phyloP scores from a whole-genome alignment of 495 filamentous ascomycete species.

The Evernia prunastri region DNA sequence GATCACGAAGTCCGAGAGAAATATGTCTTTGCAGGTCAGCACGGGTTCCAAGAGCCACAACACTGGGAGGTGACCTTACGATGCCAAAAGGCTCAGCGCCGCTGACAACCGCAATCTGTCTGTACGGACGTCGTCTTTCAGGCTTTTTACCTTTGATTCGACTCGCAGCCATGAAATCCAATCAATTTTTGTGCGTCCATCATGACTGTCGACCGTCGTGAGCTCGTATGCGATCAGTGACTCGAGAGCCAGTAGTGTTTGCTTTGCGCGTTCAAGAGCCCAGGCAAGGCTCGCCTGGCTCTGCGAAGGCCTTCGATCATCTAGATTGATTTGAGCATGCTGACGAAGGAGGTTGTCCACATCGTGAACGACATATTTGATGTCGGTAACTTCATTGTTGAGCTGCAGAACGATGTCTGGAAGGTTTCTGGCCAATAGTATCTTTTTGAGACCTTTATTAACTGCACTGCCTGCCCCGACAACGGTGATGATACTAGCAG shows the following conservation, averaged over 20 bases:
- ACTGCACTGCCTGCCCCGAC: constrained; percentile 8
- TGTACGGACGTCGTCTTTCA: constrained; percentile 4
- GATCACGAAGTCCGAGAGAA: background rate
- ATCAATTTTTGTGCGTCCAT: constrained; percentile 6
- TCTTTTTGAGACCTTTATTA: constrained; percentile 8
- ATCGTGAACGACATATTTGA: constrained; percentile 11
- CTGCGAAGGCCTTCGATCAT: background rate
- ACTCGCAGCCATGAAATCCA: constrained; percentile 10
- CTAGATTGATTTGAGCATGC: background rate
- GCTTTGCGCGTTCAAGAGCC: constrained; percentile 4
- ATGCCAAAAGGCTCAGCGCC: background rate
- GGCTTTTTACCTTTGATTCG: background rate
- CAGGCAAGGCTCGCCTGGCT: background rate
- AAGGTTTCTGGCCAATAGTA: background rate
- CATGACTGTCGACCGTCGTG: background rate
- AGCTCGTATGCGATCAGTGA: constrained; percentile 16
- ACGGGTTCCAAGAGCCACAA: background rate
- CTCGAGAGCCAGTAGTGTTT: constrained; percentile 10
- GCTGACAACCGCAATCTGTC: background rate
- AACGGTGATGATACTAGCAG: constrained; percentile 12
- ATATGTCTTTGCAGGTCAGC: background rate
- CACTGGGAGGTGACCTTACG: background rate
- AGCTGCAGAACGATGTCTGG: constrained; percentile 12
- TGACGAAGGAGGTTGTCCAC: background rate
- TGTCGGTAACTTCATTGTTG: constrained; percentile 16